A percentile compares a stretch with the other conserved stretches of the same genome.
Conservation (phyloP, 768 basidiomycete genomes). For the Sarcomyxa edulis region DNA sequence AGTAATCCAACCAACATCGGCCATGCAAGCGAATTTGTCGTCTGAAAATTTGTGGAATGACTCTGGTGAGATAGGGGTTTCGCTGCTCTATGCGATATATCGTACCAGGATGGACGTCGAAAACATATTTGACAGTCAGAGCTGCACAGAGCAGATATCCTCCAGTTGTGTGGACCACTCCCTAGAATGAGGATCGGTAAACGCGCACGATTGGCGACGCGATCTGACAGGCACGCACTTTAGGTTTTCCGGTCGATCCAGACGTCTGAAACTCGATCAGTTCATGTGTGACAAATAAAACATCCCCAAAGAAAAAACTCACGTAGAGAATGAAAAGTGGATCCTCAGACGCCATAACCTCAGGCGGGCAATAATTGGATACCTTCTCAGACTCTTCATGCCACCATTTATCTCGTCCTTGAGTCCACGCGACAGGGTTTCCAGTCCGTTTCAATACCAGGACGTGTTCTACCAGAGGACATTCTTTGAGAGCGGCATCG, state of each 20-base stretch:
- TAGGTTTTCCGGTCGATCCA: conserved; percentile 93
- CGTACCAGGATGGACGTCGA: conserved; percentile 96
- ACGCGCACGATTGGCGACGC: too few species aligned
- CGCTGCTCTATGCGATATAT: too few species aligned
- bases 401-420: conserved; percentile 94
- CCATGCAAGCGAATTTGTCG: conserved; percentile 97
- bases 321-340: conserved; percentile 99
- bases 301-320: conserved; percentile 29
- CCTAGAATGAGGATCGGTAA: too few species aligned
- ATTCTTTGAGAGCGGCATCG: conserved; percentile 83
- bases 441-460: conserved; percentile 89
- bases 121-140: conserved; percentile 93
- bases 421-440: conserved; percentile 70
- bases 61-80: too few species aligned
- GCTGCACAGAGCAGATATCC: conserved; percentile 92
- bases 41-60: too few species aligned
- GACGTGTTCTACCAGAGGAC: conserved; percentile 84
- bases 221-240: too few species aligned
- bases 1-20: conserved; percentile 98
- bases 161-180: conserved; percentile 86
- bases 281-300: conserved; percentile 8
- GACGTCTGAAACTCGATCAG: conserved; percentile 69
- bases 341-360: conserved; percentile 88
- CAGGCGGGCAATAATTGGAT: conserved; percentile 82
- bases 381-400: conserved; percentile 87